Conservation (phyloP, 345 rosid genomes). For the Moricandia moricandioides region DNA sequence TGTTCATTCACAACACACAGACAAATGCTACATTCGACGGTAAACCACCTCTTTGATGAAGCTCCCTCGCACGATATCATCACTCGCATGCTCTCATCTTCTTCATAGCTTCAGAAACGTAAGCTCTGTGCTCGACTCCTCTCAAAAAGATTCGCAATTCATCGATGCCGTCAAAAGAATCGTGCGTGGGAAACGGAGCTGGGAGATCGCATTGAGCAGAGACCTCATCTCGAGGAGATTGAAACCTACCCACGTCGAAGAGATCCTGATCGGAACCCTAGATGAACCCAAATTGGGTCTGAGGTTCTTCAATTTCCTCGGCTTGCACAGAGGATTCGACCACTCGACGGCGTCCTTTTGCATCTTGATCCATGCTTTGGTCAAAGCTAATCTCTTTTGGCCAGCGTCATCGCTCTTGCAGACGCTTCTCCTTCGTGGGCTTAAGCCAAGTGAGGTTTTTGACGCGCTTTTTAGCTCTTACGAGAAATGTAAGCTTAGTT, state of each 20-base stretch:
- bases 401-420: slow-evolving; percentile 89
- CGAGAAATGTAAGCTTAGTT: slow-evolving; percentile 43
- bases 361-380: slow-evolving; percentile 68
- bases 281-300: slow-evolving; percentile 76
- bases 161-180: slow-evolving; percentile 49
- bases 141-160: slow-evolving; percentile 42
- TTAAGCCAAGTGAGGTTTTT: slow-evolving; percentile 58
- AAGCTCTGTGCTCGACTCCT: slow-evolving; percentile 24
- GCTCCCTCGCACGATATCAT: slow-evolving; percentile 34
- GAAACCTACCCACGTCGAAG: slow-evolving; percentile 60
- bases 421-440: slow-evolving; percentile 38
- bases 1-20: not conserved
- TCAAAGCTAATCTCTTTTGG: slow-evolving; percentile 56
- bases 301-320: slow-evolving; percentile 85
- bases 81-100: slow-evolving; percentile 7
- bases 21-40: slow-evolving; percentile 4
- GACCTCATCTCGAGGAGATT: slow-evolving; percentile 40
- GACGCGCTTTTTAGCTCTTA: slow-evolving; percentile 46
- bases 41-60: slow-evolving; percentile 40
- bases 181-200: slow-evolving; percentile 63
- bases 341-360: slow-evolving; percentile 80
- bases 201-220: slow-evolving; percentile 59
- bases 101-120: slow-evolving; percentile 25
- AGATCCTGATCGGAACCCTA: slow-evolving; percentile 50
- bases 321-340: slow-evolving; percentile 64